These are phyloP conservation scores for Sporobolomyces phaffii DNA, from an alignment of 768 basidiomycete species.

Conservation along the genomic window DNA sequence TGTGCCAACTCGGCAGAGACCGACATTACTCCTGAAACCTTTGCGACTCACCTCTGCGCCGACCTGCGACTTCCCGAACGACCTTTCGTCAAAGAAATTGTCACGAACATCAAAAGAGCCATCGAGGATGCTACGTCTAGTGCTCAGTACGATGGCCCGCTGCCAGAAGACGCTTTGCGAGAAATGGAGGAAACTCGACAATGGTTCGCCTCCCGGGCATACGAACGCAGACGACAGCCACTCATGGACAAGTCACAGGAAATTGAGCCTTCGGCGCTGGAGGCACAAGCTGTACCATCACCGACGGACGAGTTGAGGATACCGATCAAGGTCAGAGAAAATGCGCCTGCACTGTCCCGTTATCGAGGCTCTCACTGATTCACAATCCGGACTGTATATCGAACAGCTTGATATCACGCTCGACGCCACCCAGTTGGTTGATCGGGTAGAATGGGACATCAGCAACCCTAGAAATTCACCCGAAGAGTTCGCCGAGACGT, in stretches of 20 bases:
- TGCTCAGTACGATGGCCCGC: constrained; percentile 39
- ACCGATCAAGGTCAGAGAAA: constrained; percentile 77
- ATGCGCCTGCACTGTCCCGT: constrained; percentile 14
- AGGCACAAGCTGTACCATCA: too few relatives aligned
- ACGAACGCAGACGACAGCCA: constrained; percentile 47
- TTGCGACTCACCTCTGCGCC: constrained; percentile 83
- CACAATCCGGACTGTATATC: neutral
- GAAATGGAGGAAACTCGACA: constrained; percentile 40
- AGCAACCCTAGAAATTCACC: constrained; percentile 72
- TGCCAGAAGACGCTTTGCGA: constrained; percentile 9
- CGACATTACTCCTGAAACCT: constrained; percentile 77
- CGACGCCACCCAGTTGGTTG: constrained; percentile 83
- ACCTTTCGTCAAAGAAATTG: constrained; percentile 68
- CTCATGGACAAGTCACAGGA: neutral
- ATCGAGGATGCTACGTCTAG: constrained; percentile 48
- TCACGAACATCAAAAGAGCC: constrained; percentile 65
- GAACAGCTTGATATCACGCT: constrained; percentile 86
- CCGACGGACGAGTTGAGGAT: constrained; percentile 95
- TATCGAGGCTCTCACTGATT: neutral
- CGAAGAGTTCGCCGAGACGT: constrained; percentile 85
- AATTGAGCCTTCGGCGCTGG: too few relatives aligned
- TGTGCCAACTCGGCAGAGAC: too few relatives aligned
- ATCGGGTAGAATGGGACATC: constrained; percentile 97
- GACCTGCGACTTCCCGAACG: constrained; percentile 71
- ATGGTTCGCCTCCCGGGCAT: constrained; percentile 40